These are phyloP conservation scores for Kluyveromyces marxianus DNA, from an alignment of 1,139 yeast genomes.

Conservation along the genomic window DNA sequence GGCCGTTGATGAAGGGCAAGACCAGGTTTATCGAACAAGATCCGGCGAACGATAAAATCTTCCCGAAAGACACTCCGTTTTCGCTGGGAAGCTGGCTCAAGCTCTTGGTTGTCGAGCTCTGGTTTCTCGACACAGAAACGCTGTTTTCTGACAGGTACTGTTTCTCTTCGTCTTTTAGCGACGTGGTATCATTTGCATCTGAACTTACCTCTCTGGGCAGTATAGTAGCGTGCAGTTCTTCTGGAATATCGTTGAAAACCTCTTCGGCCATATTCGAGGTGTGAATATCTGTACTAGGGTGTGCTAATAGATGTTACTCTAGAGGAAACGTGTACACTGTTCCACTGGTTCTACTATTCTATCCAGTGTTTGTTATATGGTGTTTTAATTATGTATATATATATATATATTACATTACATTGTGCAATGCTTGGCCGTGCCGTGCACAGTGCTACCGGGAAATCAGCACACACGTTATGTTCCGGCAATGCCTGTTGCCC, in stretches of 20 bases:
- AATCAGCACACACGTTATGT: too few species aligned
- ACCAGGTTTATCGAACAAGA: conserved; percentile 65
- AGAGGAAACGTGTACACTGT: too few species aligned
- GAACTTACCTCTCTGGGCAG: conserved; percentile 5
- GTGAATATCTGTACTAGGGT: neutral
- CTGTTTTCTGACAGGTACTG: neutral
- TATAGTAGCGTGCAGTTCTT: conserved; percentile 10
- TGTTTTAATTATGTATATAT: too few species aligned
- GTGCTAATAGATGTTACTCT: too few species aligned
- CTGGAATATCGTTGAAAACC: conserved; percentile 11
- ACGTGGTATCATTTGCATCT: neutral
- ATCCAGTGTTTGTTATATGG: too few species aligned
- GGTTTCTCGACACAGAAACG: conserved; percentile 1
- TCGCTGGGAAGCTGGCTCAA: conserved; percentile 2
- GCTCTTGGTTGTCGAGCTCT: neutral
- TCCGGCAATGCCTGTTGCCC: too few species aligned
- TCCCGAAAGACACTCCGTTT: conserved; percentile 7
- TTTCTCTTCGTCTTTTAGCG: neutral
- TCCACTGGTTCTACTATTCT: too few species aligned
- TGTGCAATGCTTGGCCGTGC: too few species aligned
- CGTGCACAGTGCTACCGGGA: too few species aligned
- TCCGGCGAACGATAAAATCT: conserved; percentile 15
- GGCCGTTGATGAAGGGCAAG: conserved; percentile 84
- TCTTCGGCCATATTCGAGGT: conserved; percentile 12
- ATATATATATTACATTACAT: too few species aligned